Evolutionary conservation across 371 early-diverging fungal genomes (phyloP), one percentile per base, ranked within the genome.

Genomic region (Batkoa obscura): DNA sequence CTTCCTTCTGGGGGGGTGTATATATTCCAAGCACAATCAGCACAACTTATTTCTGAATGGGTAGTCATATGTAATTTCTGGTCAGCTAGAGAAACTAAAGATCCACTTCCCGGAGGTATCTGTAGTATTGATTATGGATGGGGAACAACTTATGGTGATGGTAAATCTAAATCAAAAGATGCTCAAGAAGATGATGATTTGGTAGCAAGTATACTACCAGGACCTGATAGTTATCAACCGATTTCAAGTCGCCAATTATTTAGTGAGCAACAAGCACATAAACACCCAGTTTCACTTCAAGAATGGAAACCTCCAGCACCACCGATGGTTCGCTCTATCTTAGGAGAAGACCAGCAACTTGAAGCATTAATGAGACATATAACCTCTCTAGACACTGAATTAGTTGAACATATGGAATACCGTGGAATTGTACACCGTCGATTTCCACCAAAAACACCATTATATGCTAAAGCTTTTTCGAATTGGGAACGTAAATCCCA

Each of bases 71-170:
- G 90, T 63, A 92, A 91, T 64, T 88, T 83, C 59, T 92, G 93
- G 91, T 88, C 92, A 1, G 90, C 91, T 9, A 67, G 89, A 33
- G 76, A 79, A 55, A 82, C 81, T 57, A 87, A 84, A 64, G 90
- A 87, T 58, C 94, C 94, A 0, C 62, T 92, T 55, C 65, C 73
- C 6, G 90, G 90, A 33, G 85, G 84, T 36, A 78, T 86, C 2
- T 73, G 83, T 51, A 90, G 83, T 59, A 74, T 83, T 62, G 91
- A 91, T 59, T 91, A 86, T 58, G 94, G 94, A 0, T 94, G 94
- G 94, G 78, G 81, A 42, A 69, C 70, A 35, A 72, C 79, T 4
- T 67, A 76, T 33, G 69, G 76, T 55, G 61, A 57, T 35, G n/a
- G n/a, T n/a, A n/a, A n/a, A n/a, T n/a, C n/a, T n/a, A 45, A 55